These are phyloP conservation scores for Dothideomycetes sp. DNA, from an alignment of 2,329 filamentous ascomycete species.

Conservation along the genomic window DNA sequence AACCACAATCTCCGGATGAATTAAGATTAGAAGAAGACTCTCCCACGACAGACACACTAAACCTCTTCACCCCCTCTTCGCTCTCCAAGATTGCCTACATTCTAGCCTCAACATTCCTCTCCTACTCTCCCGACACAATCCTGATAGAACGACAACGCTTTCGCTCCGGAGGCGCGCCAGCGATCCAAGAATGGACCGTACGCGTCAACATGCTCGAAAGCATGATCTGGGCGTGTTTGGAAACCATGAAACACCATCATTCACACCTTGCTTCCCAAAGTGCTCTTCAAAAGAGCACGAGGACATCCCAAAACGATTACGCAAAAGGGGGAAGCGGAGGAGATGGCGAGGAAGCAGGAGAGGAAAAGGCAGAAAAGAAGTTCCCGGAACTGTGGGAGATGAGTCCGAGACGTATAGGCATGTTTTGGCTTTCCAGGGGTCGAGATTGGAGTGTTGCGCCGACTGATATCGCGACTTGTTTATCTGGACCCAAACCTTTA, in stretches of 20 bases:
- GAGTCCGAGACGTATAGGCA: slow-evolving; percentile 45
- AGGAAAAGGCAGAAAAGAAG: background rate
- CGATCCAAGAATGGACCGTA: slow-evolving; percentile 73
- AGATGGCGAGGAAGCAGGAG: slow-evolving; percentile 1
- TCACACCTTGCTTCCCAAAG: slow-evolving; percentile 24
- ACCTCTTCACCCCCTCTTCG: slow-evolving; percentile 34
- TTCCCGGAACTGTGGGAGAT: slow-evolving; percentile 39
- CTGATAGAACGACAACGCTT: slow-evolving; percentile 60
- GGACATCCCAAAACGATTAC: too few relatives aligned
- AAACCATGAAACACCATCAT: slow-evolving; percentile 45
- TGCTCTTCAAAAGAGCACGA: slow-evolving; percentile 1
- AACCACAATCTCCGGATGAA: too few relatives aligned
- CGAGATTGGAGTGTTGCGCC: slow-evolving; percentile 15
- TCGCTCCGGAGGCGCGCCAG: slow-evolving; percentile 53
- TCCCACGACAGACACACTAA: too few relatives aligned
- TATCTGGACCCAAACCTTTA: background rate
- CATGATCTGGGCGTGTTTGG: slow-evolving; percentile 66
- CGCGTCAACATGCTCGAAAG: slow-evolving; percentile 73
- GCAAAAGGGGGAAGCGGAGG: slow-evolving; percentile 4
- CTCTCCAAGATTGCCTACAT: slow-evolving; percentile 49
- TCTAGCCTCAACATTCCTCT: slow-evolving; percentile 43
- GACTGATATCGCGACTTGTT: slow-evolving; percentile 9
- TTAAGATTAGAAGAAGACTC: too few relatives aligned
- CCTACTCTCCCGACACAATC: slow-evolving; percentile 54
- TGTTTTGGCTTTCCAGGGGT: slow-evolving; percentile 43